These are phyloP conservation scores for Bacterosira constricta DNA, from an alignment of 108 stramenopile genomes.

Conservation along the genomic window DNA sequence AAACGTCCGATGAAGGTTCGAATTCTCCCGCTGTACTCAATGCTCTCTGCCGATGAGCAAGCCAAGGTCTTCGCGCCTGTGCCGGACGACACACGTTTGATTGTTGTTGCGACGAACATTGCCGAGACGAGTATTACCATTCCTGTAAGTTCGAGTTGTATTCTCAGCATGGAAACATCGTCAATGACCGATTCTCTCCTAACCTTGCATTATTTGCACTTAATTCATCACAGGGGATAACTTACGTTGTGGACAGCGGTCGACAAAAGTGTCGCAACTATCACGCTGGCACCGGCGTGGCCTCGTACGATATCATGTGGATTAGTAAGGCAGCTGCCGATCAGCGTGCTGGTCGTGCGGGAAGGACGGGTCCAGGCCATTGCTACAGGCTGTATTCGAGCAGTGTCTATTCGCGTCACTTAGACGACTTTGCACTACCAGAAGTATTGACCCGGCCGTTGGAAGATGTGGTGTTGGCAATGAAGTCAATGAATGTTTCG, in stretches of 20 bases:
- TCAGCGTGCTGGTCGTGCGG: slow-evolving; percentile 97
- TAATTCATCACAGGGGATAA: slow-evolving; percentile 78
- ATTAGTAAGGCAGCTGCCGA: slow-evolving; percentile 97
- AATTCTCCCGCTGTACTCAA: slow-evolving; percentile 93
- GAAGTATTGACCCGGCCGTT: slow-evolving; percentile 86
- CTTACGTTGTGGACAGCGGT: slow-evolving; percentile 98
- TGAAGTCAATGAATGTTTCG: slow-evolving; percentile 86
- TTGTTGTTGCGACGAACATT: slow-evolving; percentile 97
- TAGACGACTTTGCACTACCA: slow-evolving; percentile 84
- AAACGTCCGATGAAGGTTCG: slow-evolving; percentile 61
- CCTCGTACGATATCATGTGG: slow-evolving; percentile 94
- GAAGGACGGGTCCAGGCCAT: slow-evolving; percentile 95
- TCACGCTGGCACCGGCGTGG: slow-evolving; percentile 82
- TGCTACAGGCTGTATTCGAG: slow-evolving; percentile 96
- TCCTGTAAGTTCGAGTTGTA: slow-evolving; percentile 50
- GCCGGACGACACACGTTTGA: slow-evolving; percentile 86
- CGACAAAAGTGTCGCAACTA: slow-evolving; percentile 92
- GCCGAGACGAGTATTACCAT: slow-evolving; percentile 94
- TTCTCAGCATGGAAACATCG: background rate
- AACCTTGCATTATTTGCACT: slow-evolving; percentile 61
- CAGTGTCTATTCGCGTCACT: slow-evolving; percentile 88
- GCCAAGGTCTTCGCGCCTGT: slow-evolving; percentile 89
- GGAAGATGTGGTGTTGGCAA: slow-evolving; percentile 90
- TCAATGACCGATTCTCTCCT: background rate
- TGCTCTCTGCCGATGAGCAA: slow-evolving; percentile 92